These are phyloP conservation scores for Fusarium drepaniforme DNA, from an alignment of 2,329 filamentous ascomycete species.

Conservation along the genomic window DNA sequence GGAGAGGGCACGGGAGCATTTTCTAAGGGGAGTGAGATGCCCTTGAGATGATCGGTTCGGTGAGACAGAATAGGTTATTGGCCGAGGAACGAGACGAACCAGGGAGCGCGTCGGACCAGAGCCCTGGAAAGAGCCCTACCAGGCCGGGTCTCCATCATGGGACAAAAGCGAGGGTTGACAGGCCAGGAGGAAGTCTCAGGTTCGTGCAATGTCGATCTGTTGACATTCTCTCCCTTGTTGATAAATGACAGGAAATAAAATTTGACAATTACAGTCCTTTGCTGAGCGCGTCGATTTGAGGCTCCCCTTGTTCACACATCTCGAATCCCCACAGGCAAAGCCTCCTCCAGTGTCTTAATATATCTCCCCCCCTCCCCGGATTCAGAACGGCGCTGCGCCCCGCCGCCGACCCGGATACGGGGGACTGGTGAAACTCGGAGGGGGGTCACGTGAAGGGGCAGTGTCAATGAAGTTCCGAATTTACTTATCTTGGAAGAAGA, in stretches of 20 bases:
- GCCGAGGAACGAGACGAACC: neutral
- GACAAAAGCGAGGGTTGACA: neutral
- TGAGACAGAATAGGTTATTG: neutral
- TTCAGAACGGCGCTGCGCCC: constrained; percentile 10
- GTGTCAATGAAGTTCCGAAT: neutral
- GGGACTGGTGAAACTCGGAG: constrained; percentile 1
- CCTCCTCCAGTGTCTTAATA: constrained; percentile 4
- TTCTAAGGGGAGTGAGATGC: neutral
- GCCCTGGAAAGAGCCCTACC: neutral
- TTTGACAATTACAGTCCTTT: neutral
- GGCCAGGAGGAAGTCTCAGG: constrained; percentile 2
- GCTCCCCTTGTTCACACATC: neutral
- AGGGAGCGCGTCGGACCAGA: neutral
- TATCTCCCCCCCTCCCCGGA: constrained; percentile 3
- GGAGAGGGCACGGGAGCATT: neutral
- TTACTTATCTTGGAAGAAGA: neutral
- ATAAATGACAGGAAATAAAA: neutral
- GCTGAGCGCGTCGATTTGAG: neutral
- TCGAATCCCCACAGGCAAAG: neutral
- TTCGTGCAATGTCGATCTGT: neutral
- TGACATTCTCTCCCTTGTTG: constrained; percentile 5
- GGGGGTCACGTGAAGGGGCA: neutral
- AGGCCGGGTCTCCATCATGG: neutral
- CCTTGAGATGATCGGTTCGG: neutral
- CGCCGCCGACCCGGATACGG: constrained; percentile 5